Evolutionary conservation across 192 early-diverging fungal genomes (phyloP).

Genomic region (Coemansia sp.): DNA sequence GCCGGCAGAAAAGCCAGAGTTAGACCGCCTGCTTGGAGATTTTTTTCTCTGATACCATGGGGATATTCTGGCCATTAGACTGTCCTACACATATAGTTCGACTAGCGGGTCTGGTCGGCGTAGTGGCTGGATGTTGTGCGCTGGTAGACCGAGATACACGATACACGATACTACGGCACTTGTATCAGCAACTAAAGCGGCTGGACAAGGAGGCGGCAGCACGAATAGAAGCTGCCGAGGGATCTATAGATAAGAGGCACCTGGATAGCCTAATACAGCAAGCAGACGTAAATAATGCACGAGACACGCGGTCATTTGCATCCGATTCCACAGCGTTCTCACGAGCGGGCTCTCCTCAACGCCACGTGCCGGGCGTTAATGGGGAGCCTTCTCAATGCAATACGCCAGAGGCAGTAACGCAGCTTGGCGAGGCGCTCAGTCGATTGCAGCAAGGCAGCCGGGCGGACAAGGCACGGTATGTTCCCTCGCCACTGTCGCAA

Average conservation of each 20-base stretch:
- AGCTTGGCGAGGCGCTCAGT: slow-evolving; percentile 44
- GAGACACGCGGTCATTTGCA: slow-evolving; percentile 45
- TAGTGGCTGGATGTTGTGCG: slow-evolving; percentile 40
- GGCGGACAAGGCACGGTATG: slow-evolving; percentile 2
- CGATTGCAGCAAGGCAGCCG: slow-evolving; percentile 9
- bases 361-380: neutral
- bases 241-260: slow-evolving; percentile 2
- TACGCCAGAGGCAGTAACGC: slow-evolving; percentile 30
- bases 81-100: slow-evolving; percentile 14
- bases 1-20: neutral
- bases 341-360: slow-evolving; percentile 28
- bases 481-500: slow-evolving; percentile 31
- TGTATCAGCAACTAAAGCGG: slow-evolving; percentile 34
- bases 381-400: slow-evolving; percentile 20
- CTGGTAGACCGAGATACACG: slow-evolving; percentile 42
- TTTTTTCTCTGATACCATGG: slow-evolving; percentile 13
- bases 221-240: slow-evolving; percentile 15
- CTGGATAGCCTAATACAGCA: slow-evolving; percentile 5
- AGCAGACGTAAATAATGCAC: slow-evolving; percentile 13
- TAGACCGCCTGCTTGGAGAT: neutral
- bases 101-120: slow-evolving; percentile 29
- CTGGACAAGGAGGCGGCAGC: slow-evolving; percentile 32
- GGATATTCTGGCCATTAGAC: slow-evolving; percentile 45
- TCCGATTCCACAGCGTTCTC: slow-evolving; percentile 52
- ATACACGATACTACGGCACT: slow-evolving; percentile 25